Base-by-base conservation (phyloP, 2,329 filamentous ascomycete genomes). In the Colletotrichum sp. region DNA sequence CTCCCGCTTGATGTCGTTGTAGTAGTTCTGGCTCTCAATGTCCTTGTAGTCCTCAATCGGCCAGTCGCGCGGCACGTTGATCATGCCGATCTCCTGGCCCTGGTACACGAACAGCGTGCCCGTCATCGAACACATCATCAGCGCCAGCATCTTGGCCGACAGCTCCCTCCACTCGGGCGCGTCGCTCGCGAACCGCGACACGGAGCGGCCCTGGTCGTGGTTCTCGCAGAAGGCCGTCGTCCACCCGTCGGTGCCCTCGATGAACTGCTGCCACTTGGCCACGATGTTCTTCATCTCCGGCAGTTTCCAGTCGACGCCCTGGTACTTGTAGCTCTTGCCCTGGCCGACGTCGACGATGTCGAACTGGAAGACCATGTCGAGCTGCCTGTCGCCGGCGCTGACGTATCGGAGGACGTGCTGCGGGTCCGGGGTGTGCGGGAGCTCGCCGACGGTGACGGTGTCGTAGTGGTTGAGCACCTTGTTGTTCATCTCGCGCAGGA, bases 281-380 rank as follows among this genome's bases (percentile, higher is more conserved):
- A 91, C 82, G 9, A 88, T 86, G 13, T 81, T 79, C 79, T 91
- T 90, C 74, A 92, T 77, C 26, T 88, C 83, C 0, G 87, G 83
- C 8, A 92, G 84, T 9, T 83, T 85, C 81, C 85, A 92, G 57
- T 84, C 86, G 39, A 78, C 81, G 0, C 81, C 81, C 71, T 91
- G 88, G 79, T 91, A 90, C 77, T 89, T 90, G 65, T 89, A 84
- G 0, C 88, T 83, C 80, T 85, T 81, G 72, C 90, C 89, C 70
- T 88, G 86, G 8, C 90, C 93, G 18, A 93, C 85, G 79, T 93
- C 89, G 9, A 94, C 91, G 13, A 92, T 88, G 78, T 92, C 90
- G 77, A 93, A 92, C 78, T 92, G 91, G 82, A 95, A 94, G 3
- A 94, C 91, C 93, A 94, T 95, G 81, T 92, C 90, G 65, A 95